Percentiles rank a stretch among this genome's conserved stretches.
These are phyloP conservation scores for Starmerella riodocensis DNA, from an alignment of 805 yeast genomes.

Conservation along the genomic window DNA sequence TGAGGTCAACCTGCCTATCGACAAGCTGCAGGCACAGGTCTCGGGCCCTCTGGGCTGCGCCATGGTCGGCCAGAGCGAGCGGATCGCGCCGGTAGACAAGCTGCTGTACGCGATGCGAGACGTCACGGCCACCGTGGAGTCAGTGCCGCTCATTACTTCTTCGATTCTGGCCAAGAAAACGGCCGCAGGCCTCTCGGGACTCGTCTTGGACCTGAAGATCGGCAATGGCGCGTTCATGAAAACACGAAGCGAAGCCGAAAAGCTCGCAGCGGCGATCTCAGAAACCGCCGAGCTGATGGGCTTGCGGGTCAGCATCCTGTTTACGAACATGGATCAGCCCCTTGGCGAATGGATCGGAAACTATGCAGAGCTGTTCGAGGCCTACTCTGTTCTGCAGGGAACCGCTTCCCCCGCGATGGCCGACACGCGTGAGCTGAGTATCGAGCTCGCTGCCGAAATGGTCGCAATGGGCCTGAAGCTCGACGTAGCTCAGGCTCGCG, in stretches of 20 bases:
- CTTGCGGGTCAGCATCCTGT: background rate
- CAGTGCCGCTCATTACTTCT: slow-evolving; percentile 1
- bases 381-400: slow-evolving; percentile 1
- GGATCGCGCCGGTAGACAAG: slow-evolving; percentile 2
- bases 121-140: slow-evolving; percentile 6
- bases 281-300: background rate
- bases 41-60: background rate
- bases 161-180: slow-evolving; percentile 4
- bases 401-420: background rate
- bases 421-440: slow-evolving; percentile 1
- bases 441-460: slow-evolving; percentile 2
- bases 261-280: background rate
- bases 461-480: background rate
- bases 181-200: slow-evolving; percentile 3
- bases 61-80: slow-evolving; percentile 1
- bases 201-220: slow-evolving; percentile 5
- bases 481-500: background rate
- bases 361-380: background rate
- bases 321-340: slow-evolving; percentile 4
- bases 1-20: background rate
- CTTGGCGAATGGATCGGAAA: slow-evolving; percentile 4
- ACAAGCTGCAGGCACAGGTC: background rate
- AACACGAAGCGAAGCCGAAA: background rate
- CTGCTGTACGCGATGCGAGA: slow-evolving; percentile 2
- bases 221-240: slow-evolving; percentile 5